Base-by-base conservation (phyloP, 192 early-diverging fungal species). In the Backusella circina region DNA sequence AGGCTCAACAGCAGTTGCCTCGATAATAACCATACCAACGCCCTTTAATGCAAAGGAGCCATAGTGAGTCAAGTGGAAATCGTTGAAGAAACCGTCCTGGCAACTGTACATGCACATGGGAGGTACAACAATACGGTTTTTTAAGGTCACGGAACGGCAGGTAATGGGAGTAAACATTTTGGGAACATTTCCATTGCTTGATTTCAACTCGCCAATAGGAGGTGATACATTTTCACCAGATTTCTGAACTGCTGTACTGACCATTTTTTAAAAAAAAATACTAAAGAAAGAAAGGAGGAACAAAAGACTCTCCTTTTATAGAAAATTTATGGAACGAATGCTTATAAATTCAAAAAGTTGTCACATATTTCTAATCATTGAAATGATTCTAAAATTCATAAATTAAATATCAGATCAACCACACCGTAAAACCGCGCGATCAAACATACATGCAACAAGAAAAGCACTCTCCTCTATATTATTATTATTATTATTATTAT, bases 61-160 rank as follows among this genome's bases (percentile, higher is more conserved):
- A 38, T 79, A 80, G 77, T 89, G 89, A 7, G 82, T 85, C 0
- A 92, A 47, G 39, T 93, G 91, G 54, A 86, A 92, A 73, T 92
- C 88, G 8, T 84, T 92, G 26, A 89, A 75, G 33, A 85, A 85
- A 0, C 93, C 93, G 75, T 93, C 90, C 15, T 86, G 68, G 7
- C 86, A 78, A n/a, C 89, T 90, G 83, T 93, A 94, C 87, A 86
- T 90, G 86, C 94, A 95, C 94, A 95, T 96, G 54, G 95, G 95
- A 28, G 92, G 86, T 64, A 94, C 90, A 1, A 82, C 82, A 16
- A 93, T 78, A n/a, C 94, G 89, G 83, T 96, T 97, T 47, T 91
- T 91, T 70, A 95, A 84, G 7, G 87, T 91, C 47, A 93, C 71
- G 2, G 80, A 79, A 68, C 92, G 89, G 75, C 94, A 79, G 0